A percentile compares a stretch with the other conserved stretches of the same genome.
These are phyloP conservation scores for Suillus decipiens DNA, from an alignment of 768 basidiomycete genomes.

Conservation along the genomic window DNA sequence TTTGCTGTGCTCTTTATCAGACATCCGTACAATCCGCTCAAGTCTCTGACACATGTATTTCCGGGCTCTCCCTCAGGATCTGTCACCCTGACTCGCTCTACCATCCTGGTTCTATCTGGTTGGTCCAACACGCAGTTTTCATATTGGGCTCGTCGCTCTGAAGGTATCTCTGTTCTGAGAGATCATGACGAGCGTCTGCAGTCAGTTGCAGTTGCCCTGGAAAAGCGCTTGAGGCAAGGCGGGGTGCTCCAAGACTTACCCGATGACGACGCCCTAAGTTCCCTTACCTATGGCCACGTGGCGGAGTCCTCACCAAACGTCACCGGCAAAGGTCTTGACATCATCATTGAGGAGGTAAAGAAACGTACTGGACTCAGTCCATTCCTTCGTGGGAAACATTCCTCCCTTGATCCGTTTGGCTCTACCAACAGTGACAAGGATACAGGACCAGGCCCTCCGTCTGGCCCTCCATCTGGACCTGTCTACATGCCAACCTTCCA, in stretches of 20 bases:
- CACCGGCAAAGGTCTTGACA: constrained; percentile 52
- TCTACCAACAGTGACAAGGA: constrained; percentile 39
- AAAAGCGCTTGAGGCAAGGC: constrained; percentile 39
- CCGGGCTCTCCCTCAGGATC: constrained; percentile 40
- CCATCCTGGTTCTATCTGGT: constrained; percentile 48
- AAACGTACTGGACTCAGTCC: constrained; percentile 48
- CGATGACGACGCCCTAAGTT: constrained; percentile 21
- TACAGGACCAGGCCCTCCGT: constrained; percentile 29
- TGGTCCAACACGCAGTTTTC: constrained; percentile 58
- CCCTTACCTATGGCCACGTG: constrained; percentile 22
- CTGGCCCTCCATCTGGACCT: constrained; percentile 27
- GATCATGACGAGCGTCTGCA: constrained; percentile 42
- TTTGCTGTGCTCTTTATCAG: constrained; percentile 26
- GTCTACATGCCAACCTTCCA: constrained; percentile 44
- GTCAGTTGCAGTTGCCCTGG: constrained; percentile 42
- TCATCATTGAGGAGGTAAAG: constrained; percentile 50
- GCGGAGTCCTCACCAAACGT: constrained; percentile 40
- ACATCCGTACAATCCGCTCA: constrained; percentile 55
- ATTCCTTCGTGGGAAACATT: constrained; percentile 53
- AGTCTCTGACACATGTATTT: constrained; percentile 45
- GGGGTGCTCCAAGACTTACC: constrained; percentile 32
- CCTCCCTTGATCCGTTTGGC: constrained; percentile 51
- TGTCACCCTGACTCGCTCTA: constrained; percentile 49
- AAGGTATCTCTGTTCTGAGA: constrained; percentile 49
- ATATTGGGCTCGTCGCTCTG: constrained; percentile 54